Evolutionary conservation across 148 eudicot species (phyloP), one percentile per base, ranked within the genome.

Genomic region (Rheum nobile): DNA sequence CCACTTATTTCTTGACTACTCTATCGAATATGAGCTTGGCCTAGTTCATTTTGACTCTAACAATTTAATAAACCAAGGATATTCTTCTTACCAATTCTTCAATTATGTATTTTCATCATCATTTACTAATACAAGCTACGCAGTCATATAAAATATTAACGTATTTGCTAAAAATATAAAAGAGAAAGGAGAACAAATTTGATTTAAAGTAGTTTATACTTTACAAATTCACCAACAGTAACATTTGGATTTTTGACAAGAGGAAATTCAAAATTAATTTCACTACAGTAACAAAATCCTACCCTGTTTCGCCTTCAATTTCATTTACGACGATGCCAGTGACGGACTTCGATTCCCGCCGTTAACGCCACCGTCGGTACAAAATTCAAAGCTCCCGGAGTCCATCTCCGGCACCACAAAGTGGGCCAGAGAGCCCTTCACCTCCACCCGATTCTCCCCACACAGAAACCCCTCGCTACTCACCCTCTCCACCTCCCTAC

Each of bases 381-480:
- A 88, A 75, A 90, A 90, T 48, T 80, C 72, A 43, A 79, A 76
- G 9, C 43, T 37, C 9, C 68, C 41, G 26, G 72, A 72, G 38
- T 67, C 80, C 75, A 55, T 75, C 32, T 71, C 43, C 35, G 44
- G 52, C 61, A 93, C 74, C 22, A 81, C 85, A 77, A 91, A 94
- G 83, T 94, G 98, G 0, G 85, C 98, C 83, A 94, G 71, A 10
- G 22, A 54, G 32, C 82, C 91, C 1, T 35, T 77, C 3, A 72
- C 75, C 79, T 87, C 91, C 35, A 89, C 88, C 89, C 89, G 76
- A 80, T 94, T 94, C 74, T 90, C 91, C 21, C 77, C 59, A 70
- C 98, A 94, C 76, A 94, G 71, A 57, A 91, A 94, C 87, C 87
- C 93, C 2, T 85, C 91, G 44, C 90, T 86, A 63, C 82, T 82